Conservation (phyloP, 2,329 filamentous ascomycete species). For the Colletotrichum coccodes region DNA sequence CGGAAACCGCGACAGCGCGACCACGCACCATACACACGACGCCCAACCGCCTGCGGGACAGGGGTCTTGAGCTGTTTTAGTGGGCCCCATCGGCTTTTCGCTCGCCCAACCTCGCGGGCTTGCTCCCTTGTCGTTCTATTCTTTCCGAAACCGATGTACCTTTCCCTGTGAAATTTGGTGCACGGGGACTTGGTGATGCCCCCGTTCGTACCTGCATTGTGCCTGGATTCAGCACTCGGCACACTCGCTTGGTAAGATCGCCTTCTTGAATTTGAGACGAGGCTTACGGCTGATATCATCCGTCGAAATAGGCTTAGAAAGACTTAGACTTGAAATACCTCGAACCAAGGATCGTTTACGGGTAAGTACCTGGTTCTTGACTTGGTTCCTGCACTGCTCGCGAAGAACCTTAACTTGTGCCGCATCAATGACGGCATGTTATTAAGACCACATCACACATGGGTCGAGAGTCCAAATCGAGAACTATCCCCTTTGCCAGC, state of each 20-base stretch:
- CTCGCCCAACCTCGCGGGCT: slow-evolving; percentile 27
- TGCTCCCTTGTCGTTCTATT: background rate
- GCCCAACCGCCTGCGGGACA: slow-evolving; percentile 27
- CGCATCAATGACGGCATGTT: background rate
- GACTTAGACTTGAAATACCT: background rate
- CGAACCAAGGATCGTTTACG: background rate
- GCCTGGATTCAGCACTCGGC: background rate
- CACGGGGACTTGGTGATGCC: background rate
- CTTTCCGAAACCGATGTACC: background rate
- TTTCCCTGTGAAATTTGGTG: background rate
- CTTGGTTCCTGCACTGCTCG: background rate
- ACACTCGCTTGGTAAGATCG: background rate
- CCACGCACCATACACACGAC: background rate
- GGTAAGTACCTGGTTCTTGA: background rate
- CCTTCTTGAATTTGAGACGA: background rate
- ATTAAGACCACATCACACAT: background rate
- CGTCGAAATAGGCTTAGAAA: background rate
- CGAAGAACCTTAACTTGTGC: background rate
- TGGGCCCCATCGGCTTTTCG: slow-evolving; percentile 1
- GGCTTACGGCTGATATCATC: background rate
- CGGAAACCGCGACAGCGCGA: slow-evolving; percentile 23
- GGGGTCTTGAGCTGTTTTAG: slow-evolving; percentile 25
- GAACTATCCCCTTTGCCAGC: background rate
- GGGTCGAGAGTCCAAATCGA: background rate
- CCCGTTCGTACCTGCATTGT: background rate